A percentile compares a stretch with the other conserved stretches of the same genome.
Conservation (phyloP, 495 filamentous ascomycete species). For the Aspergillus egyptiacus region DNA sequence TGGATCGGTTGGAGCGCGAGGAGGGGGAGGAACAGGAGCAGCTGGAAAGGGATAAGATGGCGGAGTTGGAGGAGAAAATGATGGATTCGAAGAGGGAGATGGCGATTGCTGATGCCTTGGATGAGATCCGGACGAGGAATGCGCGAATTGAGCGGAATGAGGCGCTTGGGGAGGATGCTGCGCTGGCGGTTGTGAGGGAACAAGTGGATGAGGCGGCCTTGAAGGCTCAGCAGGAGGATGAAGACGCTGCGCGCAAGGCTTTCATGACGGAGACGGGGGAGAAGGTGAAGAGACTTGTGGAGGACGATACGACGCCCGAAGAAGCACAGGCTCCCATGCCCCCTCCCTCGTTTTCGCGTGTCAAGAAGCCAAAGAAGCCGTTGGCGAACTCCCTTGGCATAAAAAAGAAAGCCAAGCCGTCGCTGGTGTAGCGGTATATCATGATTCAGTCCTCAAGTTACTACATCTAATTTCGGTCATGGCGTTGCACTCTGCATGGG, state of each 20-base stretch:
- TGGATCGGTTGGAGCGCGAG: slow-evolving; percentile 78
- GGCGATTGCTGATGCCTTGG: slow-evolving; percentile 91
- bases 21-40: slow-evolving; percentile 52
- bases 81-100: slow-evolving; percentile 94
- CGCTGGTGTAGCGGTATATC: slow-evolving; percentile 35
- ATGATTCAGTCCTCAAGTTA: neutral
- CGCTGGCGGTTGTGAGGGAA: slow-evolving; percentile 37
- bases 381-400: slow-evolving; percentile 68
- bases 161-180: slow-evolving; percentile 44
- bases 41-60: slow-evolving; percentile 65
- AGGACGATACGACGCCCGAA: slow-evolving; percentile 31
- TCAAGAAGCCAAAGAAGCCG: slow-evolving; percentile 81
- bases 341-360: slow-evolving; percentile 64
- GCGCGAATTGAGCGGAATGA: slow-evolving; percentile 74
- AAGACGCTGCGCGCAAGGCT: slow-evolving; percentile 73
- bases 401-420: slow-evolving; percentile 69
- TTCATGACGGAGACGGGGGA: slow-evolving; percentile 60
- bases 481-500: slow-evolving; percentile 1
- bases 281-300: slow-evolving; percentile 46
- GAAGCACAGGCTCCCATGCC: slow-evolving; percentile 33
- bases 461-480: neutral
- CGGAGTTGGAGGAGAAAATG: slow-evolving; percentile 74
- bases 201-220: slow-evolving; percentile 52
- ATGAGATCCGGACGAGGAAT: slow-evolving; percentile 90
- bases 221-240: slow-evolving; percentile 72